These are phyloP conservation scores for Gossypium gossypioides DNA, from an alignment of 441 rosid genomes.

Conservation along the genomic window DNA sequence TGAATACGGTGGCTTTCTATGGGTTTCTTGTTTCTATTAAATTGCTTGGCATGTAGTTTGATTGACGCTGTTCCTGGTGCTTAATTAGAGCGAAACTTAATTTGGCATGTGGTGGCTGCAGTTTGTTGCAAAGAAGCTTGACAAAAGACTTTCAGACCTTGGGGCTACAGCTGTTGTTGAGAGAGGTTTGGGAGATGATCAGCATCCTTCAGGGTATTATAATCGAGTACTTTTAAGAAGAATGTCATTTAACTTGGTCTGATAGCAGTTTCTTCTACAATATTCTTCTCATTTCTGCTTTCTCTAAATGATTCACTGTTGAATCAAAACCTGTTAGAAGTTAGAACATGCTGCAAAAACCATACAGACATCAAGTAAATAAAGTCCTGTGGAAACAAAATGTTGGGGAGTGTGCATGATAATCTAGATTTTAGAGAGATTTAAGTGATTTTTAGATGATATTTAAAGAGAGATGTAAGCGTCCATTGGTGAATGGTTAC, in stretches of 20 bases:
- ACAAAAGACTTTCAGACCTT: conserved; percentile 76
- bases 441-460: not conserved
- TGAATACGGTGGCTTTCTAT: not conserved
- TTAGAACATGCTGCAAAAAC: not conserved
- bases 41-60: not conserved
- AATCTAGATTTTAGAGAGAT: not conserved
- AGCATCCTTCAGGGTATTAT: conserved; percentile 92
- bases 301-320: not conserved
- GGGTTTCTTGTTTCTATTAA: not conserved
- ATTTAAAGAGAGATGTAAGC: not conserved
- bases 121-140: conserved; percentile 96
- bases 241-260: not conserved
- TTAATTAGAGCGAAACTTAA: not conserved
- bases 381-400: not conserved
- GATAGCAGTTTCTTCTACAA: not conserved
- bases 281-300: not conserved
- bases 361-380: not conserved
- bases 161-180: conserved; percentile 63
- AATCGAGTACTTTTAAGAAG: not conserved
- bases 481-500: not conserved
- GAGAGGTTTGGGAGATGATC: conserved; percentile 90
- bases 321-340: not conserved
- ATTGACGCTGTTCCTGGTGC: not conserved
- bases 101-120: conserved; percentile 30
- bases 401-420: not conserved